Conservation (phyloP, 352 stramenopile genomes). For the Globisporangium cederbergense region DNA sequence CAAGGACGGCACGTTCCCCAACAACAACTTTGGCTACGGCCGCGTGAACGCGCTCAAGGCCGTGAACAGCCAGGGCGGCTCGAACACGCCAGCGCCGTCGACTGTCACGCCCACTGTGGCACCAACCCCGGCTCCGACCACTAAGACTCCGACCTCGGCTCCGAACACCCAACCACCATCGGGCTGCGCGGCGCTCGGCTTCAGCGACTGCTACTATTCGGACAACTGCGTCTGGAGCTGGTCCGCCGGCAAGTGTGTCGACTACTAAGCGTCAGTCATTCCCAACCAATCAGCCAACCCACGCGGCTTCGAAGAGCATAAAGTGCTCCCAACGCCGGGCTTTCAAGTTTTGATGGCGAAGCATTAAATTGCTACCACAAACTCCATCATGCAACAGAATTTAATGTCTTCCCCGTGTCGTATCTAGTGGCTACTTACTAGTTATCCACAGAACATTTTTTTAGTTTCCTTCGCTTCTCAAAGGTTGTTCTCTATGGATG, state of each 20-base stretch:
- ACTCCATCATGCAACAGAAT: background rate
- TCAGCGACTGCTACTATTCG: constrained; percentile 4
- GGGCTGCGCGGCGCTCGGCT: background rate
- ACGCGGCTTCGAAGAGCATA: no score
- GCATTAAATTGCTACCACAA: background rate
- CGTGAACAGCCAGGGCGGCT: background rate
- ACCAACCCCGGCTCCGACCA: background rate
- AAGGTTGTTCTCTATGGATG: background rate
- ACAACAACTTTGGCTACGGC: no score
- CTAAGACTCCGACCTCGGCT: background rate
- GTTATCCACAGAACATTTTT: background rate
- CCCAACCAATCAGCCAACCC: no score
- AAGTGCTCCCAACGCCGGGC: no score
- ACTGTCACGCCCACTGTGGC: background rate
- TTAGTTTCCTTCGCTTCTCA: background rate
- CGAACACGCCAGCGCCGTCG: background rate
- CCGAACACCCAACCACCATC: background rate
- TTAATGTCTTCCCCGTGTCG: background rate
- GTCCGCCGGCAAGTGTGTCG: background rate
- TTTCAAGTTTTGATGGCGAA: background rate
- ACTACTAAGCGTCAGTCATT: background rate
- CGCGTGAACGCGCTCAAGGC: no score
- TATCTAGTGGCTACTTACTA: background rate
- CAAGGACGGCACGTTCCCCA: no score
- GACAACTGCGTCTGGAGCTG: background rate